These are phyloP conservation scores for Xylaria grammica DNA, from an alignment of 495 filamentous ascomycete genomes.

Conservation along the genomic window DNA sequence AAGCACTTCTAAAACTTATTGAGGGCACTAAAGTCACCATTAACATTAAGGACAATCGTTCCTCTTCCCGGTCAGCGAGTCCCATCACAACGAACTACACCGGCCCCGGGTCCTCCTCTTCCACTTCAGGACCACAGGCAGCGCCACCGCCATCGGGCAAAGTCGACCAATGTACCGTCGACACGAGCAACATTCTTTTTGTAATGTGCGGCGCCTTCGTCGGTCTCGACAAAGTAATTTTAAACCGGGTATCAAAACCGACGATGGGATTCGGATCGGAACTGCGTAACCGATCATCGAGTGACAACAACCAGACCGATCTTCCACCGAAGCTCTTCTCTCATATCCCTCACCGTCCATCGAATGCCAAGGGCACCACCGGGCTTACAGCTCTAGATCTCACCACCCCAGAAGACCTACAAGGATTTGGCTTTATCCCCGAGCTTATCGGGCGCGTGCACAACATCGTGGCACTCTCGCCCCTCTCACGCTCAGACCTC, in stretches of 20 bases:
- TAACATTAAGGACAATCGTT: constrained; percentile 80
- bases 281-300: constrained; percentile 58
- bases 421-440: constrained; percentile 92
- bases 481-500: constrained; percentile 78
- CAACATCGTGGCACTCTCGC: constrained; percentile 80
- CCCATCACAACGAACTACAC: constrained; percentile 45
- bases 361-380: constrained; percentile 25
- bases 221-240: constrained; percentile 85
- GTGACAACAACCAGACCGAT: constrained; percentile 41
- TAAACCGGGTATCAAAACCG: constrained; percentile 83
- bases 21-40: constrained; percentile 93
- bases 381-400: constrained; percentile 80
- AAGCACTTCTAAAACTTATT: constrained; percentile 92
- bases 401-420: constrained; percentile 79
- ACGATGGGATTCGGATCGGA: constrained; percentile 91
- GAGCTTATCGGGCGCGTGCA: constrained; percentile 92
- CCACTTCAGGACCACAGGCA: constrained; percentile 37
- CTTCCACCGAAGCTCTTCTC: constrained; percentile 50
- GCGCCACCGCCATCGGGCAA: constrained; percentile 58
- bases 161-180: constrained; percentile 85
- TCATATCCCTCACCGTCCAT: constrained; percentile 45
- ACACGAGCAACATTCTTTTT: constrained; percentile 95
- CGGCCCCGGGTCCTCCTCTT: constrained; percentile 38
- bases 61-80: constrained; percentile 51
- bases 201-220: constrained; percentile 96